Evolutionary conservation across 495 filamentous ascomycete species (phyloP).

Genomic region (Chlorociboria aeruginascens): DNA sequence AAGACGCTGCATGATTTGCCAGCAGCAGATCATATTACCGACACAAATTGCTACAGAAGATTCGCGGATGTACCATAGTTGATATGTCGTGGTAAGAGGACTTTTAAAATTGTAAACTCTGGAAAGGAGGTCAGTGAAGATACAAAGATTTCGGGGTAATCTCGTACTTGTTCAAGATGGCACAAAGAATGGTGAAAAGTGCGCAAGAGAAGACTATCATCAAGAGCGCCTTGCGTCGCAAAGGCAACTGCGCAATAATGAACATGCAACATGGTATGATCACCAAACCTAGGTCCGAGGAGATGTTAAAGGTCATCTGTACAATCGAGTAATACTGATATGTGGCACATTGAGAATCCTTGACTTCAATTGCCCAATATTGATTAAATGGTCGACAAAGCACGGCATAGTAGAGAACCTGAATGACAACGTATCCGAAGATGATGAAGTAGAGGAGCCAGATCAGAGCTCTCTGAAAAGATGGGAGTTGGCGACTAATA

Average conservation of each 20-base stretch:
- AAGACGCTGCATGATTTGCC: slow-evolving; percentile 40
- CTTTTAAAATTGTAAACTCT: slow-evolving; percentile 3
- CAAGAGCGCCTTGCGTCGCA: slow-evolving; percentile 36
- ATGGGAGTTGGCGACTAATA: slow-evolving; percentile 15
- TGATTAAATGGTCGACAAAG: slow-evolving; percentile 49
- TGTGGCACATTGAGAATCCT: slow-evolving; percentile 18
- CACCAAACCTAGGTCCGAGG: slow-evolving; percentile 48
- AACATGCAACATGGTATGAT: slow-evolving; percentile 44
- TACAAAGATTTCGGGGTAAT: slow-evolving; percentile 40
- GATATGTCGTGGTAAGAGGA: slow-evolving; percentile 4
- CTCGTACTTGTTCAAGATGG: slow-evolving; percentile 52
- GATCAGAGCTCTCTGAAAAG: slow-evolving; percentile 36
- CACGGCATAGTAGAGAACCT: slow-evolving; percentile 46
- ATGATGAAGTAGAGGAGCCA: slow-evolving; percentile 38
- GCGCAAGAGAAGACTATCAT: slow-evolving; percentile 35
- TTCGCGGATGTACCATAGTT: slow-evolving; percentile 51
- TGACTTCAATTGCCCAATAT: slow-evolving; percentile 43
- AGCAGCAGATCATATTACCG: slow-evolving; percentile 46
- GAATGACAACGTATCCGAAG: slow-evolving; percentile 44
- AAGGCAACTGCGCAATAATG: slow-evolving; percentile 35
- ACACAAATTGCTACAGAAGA: slow-evolving; percentile 49
- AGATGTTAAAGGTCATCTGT: slow-evolving; percentile 52
- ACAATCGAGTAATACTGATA: slow-evolving; percentile 45
- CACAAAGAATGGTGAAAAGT: slow-evolving; percentile 47
- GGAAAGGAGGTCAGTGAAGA: slow-evolving; percentile 35